Base-by-base conservation (phyloP, 2,329 filamentous ascomycete species). In the Didymella arachidicola region DNA sequence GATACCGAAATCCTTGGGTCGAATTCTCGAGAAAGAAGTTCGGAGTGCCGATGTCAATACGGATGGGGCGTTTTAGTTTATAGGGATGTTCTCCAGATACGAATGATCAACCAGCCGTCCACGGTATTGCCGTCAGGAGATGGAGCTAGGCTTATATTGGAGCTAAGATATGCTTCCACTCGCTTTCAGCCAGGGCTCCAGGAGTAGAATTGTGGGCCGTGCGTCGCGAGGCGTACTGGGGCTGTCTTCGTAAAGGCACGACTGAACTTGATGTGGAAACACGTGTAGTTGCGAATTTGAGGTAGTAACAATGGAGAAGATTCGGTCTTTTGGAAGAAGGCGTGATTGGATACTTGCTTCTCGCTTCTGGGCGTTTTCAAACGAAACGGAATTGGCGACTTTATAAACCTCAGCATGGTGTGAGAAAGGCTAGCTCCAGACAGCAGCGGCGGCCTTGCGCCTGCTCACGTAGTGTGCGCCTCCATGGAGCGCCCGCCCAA, bases 121-220 rank as follows among this genome's bases (percentile, higher is more conserved):
- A 58, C 25, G 32, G 32, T 42, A n/a, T 26, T 34, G 50, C 44
- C 56, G 41, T 32, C 32, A 38, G 30, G n/a, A 19, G 29, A 36
- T 26, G 39, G 45, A 51, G 56, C 56, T 51, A 54, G 27, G 47
- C 45, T 50, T 46, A 59, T 32, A 51, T 32, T 34, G 42, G 53
- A 50, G 34, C 51, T 46, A 54, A 59, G 41, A 59, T 54, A 51
- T 54, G 45, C 34, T 59, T 45, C 18, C n/a, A 54, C 50, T 59
- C 38, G 51, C 34, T 54, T 54, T 54, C 51, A 46, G 56, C 50
- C 50, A 46, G 36, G 46, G 30, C 29, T 49, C 50, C 50, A 46
- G 36, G 46, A 38, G 38, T 49, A 45, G 18, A 39, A n/a, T 14
- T 19, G 5, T 19, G 50, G 56, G 14, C 56, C 56, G 56, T 59